A percentile compares a stretch with the other conserved stretches of the same genome.
These are phyloP conservation scores for Elymus sibiricus DNA, from an alignment of 176 grass and related monocot species.

Conservation along the genomic window DNA sequence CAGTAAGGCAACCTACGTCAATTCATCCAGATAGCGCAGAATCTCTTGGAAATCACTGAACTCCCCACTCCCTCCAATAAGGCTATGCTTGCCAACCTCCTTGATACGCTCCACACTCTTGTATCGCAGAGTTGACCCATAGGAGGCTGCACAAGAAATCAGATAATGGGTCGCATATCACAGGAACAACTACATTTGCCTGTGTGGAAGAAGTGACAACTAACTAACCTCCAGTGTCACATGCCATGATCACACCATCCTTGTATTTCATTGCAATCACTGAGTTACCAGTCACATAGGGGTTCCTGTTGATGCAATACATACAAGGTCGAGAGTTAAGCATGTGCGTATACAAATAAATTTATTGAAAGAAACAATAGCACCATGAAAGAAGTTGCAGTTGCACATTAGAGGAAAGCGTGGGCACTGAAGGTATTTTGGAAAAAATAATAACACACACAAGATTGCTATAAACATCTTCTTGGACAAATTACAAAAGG, in stretches of 20 bases:
- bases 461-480: background rate
- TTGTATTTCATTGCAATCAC: constrained; percentile 98
- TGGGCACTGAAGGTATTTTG: background rate
- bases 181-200: background rate
- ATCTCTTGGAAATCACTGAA: constrained; percentile 99
- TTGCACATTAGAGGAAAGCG: background rate
- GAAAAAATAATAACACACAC: too few species aligned
- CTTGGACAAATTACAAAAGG: too few species aligned
- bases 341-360: background rate
- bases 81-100: constrained; percentile 79
- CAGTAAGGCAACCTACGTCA: constrained; percentile 57
- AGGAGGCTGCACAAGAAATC: constrained; percentile 59
- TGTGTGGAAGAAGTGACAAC: background rate
- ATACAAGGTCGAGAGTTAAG: constrained; percentile 1
- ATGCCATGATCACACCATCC: constrained; percentile 92
- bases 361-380: background rate
- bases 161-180: constrained; percentile 5
- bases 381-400: background rate
- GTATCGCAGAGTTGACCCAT: constrained; percentile 96
- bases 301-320: constrained; percentile 58
- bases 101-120: constrained; percentile 99
- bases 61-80: constrained; percentile 94
- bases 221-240: constrained; percentile 77
- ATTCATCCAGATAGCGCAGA: constrained; percentile 89
- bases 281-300: constrained; percentile 95